Evolutionary conservation across 1,284 basidiomycete species (phyloP).

Genomic region (Marasmius tenuissimus): DNA sequence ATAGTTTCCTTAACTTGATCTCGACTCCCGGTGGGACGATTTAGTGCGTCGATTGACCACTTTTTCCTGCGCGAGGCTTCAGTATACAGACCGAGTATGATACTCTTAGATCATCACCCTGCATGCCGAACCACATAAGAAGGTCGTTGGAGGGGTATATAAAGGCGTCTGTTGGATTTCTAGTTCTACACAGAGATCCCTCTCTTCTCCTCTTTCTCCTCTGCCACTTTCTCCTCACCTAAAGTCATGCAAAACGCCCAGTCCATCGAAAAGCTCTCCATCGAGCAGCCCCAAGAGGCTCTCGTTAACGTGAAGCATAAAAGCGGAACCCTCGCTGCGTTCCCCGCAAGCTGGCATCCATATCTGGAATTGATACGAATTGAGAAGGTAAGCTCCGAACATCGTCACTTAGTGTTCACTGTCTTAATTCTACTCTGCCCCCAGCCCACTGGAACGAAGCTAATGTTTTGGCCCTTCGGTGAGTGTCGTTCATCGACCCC

Average conservation of each 20-base stretch:
- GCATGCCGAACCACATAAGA: not conserved
- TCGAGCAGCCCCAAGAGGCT: conserved; percentile 1
- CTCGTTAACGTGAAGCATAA: not conserved
- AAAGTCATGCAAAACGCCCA: not conserved
- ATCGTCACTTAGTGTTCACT: not conserved
- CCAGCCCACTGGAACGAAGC: conserved; percentile 50
- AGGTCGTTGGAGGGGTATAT: not conserved
- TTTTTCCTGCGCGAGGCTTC: not conserved
- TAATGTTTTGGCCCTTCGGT: conserved; percentile 61
- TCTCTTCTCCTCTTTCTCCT: not conserved
- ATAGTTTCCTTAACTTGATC: not conserved
- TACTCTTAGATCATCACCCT: not conserved
- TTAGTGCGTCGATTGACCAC: not conserved
- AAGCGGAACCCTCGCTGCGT: conserved; percentile 1
- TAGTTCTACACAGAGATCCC: not conserved
- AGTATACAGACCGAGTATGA: not conserved
- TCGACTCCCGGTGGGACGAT: not conserved
- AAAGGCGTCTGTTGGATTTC: not conserved
- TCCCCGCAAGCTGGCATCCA: conserved; percentile 31
- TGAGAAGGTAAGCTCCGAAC: conserved; percentile 39
- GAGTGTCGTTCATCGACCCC: conserved; percentile 10
- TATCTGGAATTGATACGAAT: conserved; percentile 52
- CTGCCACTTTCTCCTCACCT: not conserved
- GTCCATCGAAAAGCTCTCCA: conserved; percentile 1
- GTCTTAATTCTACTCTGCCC: not conserved